Evolutionary conservation across 129 eudicot species (phyloP), one percentile per base, ranked within the genome.

Genomic region (Solidago caesia): DNA sequence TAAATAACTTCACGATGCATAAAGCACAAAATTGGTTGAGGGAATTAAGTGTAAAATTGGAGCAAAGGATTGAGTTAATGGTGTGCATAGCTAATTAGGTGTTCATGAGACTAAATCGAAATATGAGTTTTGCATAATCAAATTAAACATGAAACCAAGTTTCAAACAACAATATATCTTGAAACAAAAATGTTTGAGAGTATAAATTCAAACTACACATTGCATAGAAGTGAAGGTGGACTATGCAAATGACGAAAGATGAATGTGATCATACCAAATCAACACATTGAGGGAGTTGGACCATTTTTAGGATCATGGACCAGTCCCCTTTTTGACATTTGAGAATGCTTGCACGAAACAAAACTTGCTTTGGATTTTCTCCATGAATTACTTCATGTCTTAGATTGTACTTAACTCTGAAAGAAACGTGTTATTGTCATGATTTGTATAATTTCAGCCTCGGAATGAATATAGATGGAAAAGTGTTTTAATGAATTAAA

Each of bases 301-400:
- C 66, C 58, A 75, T 12, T 75, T 42, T 16, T 25, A 43, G 73
- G 46, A 26, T 66, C 29, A 67, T 55, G 79, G 79, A 75, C 66
- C 79, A 75, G 25, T 44, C 4, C 13, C 53, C 25, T 64, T 75
- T 55, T 16, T 3, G 52, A 64, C 4, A 16, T 75, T 75, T 43
- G 52, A n/a, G 46, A 43, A 26, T 72, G 67, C 21, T 21, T 25
- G 6, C 51, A 33, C 42, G 26, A 5, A 48, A 63, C 26, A 5
- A 48, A 63, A 9, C 8, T 5, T 52, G 10, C n/a, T 12, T 52
- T 52, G 58, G 25, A 11, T 12, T 52, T 9, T 7, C 6, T 51
- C 8, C 21, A 2, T 52, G 21, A 52, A 13, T 52, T 15, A 4
- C 6, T 52, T 52, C 21, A 7, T 52, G 21, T 7, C 21, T 52